Evolutionary conservation across 2,329 filamentous ascomycete species (phyloP), one percentile per base, ranked within the genome.

Genomic region (Apiospora marii): DNA sequence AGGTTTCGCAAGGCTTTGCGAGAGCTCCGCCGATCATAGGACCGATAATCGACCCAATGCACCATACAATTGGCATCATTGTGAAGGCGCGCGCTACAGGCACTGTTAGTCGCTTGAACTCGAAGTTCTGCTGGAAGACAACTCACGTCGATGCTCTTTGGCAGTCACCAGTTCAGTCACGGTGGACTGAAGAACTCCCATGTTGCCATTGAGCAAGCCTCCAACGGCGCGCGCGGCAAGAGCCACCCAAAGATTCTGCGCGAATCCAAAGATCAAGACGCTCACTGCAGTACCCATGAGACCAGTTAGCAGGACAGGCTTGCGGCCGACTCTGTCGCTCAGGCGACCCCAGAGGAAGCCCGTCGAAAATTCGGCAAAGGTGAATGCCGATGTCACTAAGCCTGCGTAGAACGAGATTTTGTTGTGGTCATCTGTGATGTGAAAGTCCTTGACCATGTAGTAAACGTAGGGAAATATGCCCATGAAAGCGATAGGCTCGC

Each of bases 401-500:
- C 96, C 96, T 37, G 94, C 95, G 82, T 98, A 98, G 72, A 98
- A 90, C 19, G 95, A 94, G 77, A 98, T 97, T 80, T 93, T 91
- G 78, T 89, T 91, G 75, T 93, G 87, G 80, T 95, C 91, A 67
- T 94, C 87, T 74, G 95, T 94, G 80, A 98, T 92, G 79, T 93
- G 87, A 84, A 98, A 98, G 74, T 95, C 94, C 79, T 95, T 88
- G 77, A 98, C 93, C 96, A 99, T 98, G 86, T 93, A 96, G 86
- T 98, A 98, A 78, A 97, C 95, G 83, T 98, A 99, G 1, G 96
- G 96, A 81, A 99, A 98, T 78, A 98, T 98, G 71, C 95, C 98
- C 94, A 98, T 98, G 87, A 99, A 98, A 7, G 96, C 96, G 82
- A 99, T 98, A 70, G 96, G 96, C 82, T 99, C 96, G 87, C 95